phyloP scores from a whole-genome alignment of 345 rosid species.

The Triadica sebifera region DNA sequence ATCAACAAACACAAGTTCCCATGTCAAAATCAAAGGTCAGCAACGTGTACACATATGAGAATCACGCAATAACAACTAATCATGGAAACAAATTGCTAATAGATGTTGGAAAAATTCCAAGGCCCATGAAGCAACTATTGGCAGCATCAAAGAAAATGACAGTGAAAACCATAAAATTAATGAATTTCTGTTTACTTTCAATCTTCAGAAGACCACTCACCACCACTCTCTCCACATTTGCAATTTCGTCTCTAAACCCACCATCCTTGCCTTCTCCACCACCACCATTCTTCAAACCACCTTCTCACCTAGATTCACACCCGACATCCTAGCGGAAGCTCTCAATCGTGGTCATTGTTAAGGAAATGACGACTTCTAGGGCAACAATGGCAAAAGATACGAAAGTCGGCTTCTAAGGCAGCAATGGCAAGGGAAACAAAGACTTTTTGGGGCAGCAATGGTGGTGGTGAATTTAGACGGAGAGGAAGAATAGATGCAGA shows the following conservation, averaged over 20 bases:
- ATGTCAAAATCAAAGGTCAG: constrained; percentile 6
- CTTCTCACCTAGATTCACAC: constrained; percentile 44
- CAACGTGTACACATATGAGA: background rate
- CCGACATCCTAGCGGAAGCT: constrained; percentile 91
- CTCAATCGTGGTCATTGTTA: too few relatives aligned
- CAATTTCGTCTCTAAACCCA: constrained; percentile 28
- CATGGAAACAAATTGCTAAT: background rate
- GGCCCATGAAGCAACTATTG: background rate
- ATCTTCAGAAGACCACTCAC: constrained; percentile 12
- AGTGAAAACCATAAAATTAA: constrained; percentile 17
- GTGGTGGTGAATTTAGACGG: too few relatives aligned
- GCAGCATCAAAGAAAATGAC: background rate
- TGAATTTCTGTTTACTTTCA: constrained; percentile 38
- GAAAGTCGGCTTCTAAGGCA: too few relatives aligned
- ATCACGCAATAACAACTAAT: background rate
- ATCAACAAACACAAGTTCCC: constrained; percentile 13
- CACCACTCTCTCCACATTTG: constrained; percentile 33
- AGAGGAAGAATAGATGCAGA: too few relatives aligned
- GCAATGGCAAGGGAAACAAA: too few relatives aligned
- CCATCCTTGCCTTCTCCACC: constrained; percentile 23
- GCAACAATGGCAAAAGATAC: too few relatives aligned
- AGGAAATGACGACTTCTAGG: too few relatives aligned
- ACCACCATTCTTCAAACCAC: background rate
- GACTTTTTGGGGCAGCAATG: too few relatives aligned
- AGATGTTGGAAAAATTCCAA: background rate